phyloP scores from a whole-genome alignment of 805 yeast species.

The Spathaspora boniae region DNA sequence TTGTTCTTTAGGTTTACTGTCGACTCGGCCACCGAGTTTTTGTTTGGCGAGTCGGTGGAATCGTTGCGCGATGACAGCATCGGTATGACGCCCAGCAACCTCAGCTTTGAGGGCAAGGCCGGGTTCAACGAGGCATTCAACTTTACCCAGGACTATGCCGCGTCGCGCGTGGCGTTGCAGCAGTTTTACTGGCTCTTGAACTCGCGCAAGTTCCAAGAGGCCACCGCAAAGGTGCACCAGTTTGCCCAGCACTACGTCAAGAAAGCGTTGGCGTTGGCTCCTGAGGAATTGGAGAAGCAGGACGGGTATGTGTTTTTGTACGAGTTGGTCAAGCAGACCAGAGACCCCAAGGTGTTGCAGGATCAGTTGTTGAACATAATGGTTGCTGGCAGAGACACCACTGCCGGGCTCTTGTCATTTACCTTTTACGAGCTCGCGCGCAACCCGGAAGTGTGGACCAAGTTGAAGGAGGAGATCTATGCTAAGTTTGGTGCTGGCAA shows the following conservation, averaged over 20 bases:
- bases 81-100: constrained; percentile 13
- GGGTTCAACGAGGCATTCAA: constrained; percentile 35
- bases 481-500: constrained; percentile 31
- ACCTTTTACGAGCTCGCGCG: constrained; percentile 32
- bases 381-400: constrained; percentile 42
- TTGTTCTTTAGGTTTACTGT: constrained; percentile 37
- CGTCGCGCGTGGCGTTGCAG: constrained; percentile 24
- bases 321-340: constrained; percentile 36
- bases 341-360: constrained; percentile 31
- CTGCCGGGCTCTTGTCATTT: constrained; percentile 38
- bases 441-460: constrained; percentile 29
- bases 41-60: constrained; percentile 39
- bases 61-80: constrained; percentile 25
- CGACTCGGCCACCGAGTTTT: constrained; percentile 40
- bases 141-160: constrained; percentile 26
- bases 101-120: constrained; percentile 28
- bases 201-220: constrained; percentile 18
- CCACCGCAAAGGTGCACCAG: constrained; percentile 23
- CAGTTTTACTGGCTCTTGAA: constrained; percentile 24
- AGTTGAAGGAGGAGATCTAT: constrained; percentile 28
- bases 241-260: constrained; percentile 28
- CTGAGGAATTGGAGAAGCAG: constrained; percentile 24
- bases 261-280: constrained; percentile 24
- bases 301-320: constrained; percentile 35
- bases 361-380: constrained; percentile 39